Base-by-base conservation (phyloP, 2,329 filamentous ascomycete genomes). In the Ophiosphaerella narmari region DNA sequence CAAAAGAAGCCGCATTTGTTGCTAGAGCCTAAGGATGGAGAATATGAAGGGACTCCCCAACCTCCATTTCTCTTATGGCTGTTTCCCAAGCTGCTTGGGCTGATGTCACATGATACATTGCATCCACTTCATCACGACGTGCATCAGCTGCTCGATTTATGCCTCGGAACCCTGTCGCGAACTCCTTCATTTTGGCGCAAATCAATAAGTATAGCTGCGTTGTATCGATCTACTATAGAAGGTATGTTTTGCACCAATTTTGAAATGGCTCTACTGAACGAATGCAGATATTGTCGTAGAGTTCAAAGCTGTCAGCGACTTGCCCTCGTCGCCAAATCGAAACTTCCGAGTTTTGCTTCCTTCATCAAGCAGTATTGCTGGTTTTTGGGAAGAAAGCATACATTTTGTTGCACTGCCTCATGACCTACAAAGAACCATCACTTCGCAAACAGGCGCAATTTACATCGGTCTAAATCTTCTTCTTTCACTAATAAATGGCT, bases 1-100 rank as follows among this genome's bases (percentile, higher is more conserved):
- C 82, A 85, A 55, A 89, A 91, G 65, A 89, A 87, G 7, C 91
- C 89, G 2, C 77, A 80, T 33, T 82, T 91, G n/a, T 76, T 93
- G 24, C 74, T 80, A 16, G 65, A 56, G 23, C 33, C 52, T 21
- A 63, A 60, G 21, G 63, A 67, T 26, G 47, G 43, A n/a, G 63
- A 66, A 11, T 66, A 75, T 42, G 70, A 75, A 35, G 59, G 55
- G 31, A 57, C 18, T 14, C 54, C 61, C 40, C 57, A 55, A 31
- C 77, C 78, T 4, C 81, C 79, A 5, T 73, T 86, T 21, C 76
- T 80, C 52, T 68, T 82, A 21, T 82, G 80, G 78, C 69, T 86
- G 29, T 68, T 82, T 34, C 76, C 82, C 13, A 80, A 78, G 43
- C 64, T 86, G 29, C 66, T 85, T 42, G 73, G 75, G 31, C 59